These are phyloP conservation scores for Flaveria brownii DNA, from an alignment of 129 eudicot species.

Conservation along the genomic window DNA sequence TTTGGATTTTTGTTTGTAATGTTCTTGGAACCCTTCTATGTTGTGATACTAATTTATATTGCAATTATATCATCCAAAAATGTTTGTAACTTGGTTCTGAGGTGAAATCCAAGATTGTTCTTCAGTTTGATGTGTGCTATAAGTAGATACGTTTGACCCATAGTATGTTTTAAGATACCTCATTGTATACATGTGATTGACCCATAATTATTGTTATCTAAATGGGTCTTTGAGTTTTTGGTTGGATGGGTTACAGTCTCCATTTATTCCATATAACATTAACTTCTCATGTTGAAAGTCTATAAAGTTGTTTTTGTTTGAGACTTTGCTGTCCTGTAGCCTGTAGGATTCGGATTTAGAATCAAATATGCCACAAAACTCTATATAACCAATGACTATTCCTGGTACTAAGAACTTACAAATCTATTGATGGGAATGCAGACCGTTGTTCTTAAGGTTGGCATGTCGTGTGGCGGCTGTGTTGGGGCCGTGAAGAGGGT, in stretches of 20 bases:
- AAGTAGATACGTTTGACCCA: background rate
- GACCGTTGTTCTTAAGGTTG: slow-evolving; percentile 96
- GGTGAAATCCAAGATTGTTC: background rate
- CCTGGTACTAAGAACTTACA: slow-evolving; percentile 15
- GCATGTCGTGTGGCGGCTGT: slow-evolving; percentile 95
- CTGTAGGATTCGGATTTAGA: background rate
- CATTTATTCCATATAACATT: background rate
- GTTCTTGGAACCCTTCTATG: background rate
- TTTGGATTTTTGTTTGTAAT: background rate
- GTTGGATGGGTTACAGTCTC: background rate
- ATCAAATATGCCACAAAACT: background rate
- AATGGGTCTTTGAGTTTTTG: background rate
- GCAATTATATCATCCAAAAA: background rate
- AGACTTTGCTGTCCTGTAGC: background rate
- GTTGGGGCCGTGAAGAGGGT: slow-evolving; percentile 94
- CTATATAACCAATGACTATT: background rate
- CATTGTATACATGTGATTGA: background rate
- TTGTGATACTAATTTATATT: background rate
- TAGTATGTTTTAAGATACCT: background rate
- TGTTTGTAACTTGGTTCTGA: background rate
- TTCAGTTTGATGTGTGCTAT: background rate
- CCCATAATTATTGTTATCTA: background rate
- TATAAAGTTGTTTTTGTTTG: background rate
- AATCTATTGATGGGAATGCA: slow-evolving; percentile 41
- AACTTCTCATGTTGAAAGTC: background rate